These are phyloP conservation scores for Fraxinus cuspidata DNA, from an alignment of 257 asterid species.

Conservation along the genomic window DNA sequence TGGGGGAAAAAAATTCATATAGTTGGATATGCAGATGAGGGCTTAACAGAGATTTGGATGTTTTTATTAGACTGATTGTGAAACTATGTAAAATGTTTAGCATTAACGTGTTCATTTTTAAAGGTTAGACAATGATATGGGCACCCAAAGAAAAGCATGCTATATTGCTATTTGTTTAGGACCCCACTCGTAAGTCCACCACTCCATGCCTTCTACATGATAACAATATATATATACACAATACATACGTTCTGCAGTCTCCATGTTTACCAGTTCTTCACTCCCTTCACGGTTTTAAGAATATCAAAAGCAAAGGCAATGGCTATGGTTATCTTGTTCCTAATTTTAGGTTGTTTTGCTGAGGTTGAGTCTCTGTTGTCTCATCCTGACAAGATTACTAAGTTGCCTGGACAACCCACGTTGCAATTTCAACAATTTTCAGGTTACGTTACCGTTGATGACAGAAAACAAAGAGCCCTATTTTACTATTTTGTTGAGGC, in stretches of 20 bases:
- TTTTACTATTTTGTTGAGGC: slow-evolving; percentile 76
- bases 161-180: slow-evolving; percentile 36
- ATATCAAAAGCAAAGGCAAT: slow-evolving; percentile 29
- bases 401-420: slow-evolving; percentile 66
- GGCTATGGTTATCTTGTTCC: slow-evolving; percentile 32
- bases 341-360: slow-evolving; percentile 32
- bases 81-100: not conserved
- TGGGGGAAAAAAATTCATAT: too few species aligned
- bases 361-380: slow-evolving; percentile 35
- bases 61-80: too few species aligned
- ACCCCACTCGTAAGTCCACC: slow-evolving; percentile 40
- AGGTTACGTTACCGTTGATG: slow-evolving; percentile 65
- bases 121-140: not conserved
- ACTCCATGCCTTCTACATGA: slow-evolving; percentile 46
- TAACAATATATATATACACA: slow-evolving; percentile 32
- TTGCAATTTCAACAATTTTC: slow-evolving; percentile 64
- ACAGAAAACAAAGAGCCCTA: slow-evolving; percentile 47
- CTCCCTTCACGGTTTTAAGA: slow-evolving; percentile 17
- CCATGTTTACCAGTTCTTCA: not conserved
- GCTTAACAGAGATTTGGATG: too few species aligned
- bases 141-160: too few species aligned
- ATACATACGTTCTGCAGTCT: slow-evolving; percentile 16
- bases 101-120: not conserved
- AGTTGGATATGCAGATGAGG: too few species aligned
- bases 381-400: slow-evolving; percentile 53